A percentile compares a stretch with the other conserved stretches of the same genome.
These are phyloP conservation scores for Stemphylium vesicarium DNA, from an alignment of 2,329 filamentous ascomycete species.

Conservation along the genomic window DNA sequence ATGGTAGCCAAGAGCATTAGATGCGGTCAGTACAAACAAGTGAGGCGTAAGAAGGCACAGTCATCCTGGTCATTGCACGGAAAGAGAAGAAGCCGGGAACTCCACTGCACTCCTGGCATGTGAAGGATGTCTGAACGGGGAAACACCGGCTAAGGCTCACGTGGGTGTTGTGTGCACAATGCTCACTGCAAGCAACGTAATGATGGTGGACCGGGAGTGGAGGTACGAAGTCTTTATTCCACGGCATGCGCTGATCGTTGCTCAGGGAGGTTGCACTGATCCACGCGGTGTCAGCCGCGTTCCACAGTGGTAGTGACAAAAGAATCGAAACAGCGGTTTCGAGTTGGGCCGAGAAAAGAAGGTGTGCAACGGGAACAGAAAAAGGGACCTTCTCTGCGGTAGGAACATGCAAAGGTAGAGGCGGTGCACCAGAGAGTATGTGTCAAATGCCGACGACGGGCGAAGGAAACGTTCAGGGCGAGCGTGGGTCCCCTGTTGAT, in stretches of 20 bases:
- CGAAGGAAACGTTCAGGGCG: background rate
- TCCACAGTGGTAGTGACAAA: background rate
- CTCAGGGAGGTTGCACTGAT: background rate
- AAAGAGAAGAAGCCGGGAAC: background rate
- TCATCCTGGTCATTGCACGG: background rate
- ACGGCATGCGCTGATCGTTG: conserved; percentile 1
- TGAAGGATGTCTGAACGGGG: background rate
- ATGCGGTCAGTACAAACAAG: too few relatives aligned
- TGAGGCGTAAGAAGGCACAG: background rate
- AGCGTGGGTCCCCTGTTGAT: conserved; percentile 7
- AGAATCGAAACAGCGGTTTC: background rate
- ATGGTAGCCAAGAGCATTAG: too few relatives aligned
- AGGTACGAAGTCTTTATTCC: background rate
- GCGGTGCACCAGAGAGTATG: background rate
- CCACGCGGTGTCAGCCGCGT: background rate
- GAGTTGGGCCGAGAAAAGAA: background rate
- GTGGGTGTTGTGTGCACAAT: background rate
- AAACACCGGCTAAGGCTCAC: background rate
- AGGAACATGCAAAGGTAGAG: background rate
- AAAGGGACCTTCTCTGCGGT: background rate
- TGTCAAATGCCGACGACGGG: background rate
- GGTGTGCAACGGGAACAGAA: background rate
- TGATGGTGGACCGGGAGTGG: background rate
- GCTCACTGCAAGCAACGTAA: background rate
- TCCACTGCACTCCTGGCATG: background rate